Evolutionary conservation across 495 filamentous ascomycete species (phyloP).

Genomic region (Aspergillus mulundensis): DNA sequence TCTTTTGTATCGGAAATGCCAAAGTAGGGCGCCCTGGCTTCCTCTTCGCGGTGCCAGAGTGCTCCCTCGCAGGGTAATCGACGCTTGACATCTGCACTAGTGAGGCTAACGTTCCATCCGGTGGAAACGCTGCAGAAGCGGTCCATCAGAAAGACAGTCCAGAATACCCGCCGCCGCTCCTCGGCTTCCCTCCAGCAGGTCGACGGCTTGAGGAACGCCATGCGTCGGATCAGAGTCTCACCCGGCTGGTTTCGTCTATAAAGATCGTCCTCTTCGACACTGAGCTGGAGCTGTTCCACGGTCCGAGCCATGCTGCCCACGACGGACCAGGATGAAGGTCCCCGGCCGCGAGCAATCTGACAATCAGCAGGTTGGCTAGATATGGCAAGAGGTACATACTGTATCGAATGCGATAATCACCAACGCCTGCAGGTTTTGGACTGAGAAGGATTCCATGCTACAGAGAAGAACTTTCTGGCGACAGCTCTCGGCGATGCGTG

Average conservation of each 20-base stretch:
- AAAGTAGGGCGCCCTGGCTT: constrained; percentile 34
- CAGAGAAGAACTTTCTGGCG: constrained; percentile 30
- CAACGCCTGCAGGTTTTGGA: constrained; percentile 37
- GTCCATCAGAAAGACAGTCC: constrained; percentile 50
- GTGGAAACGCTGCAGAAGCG: constrained; percentile 31
- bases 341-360: constrained; percentile 29
- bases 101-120: constrained; percentile 36
- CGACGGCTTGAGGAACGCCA: constrained; percentile 25
- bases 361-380: too few relatives aligned
- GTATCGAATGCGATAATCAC: constrained; percentile 30
- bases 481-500: constrained; percentile 17
- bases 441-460: too few relatives aligned
- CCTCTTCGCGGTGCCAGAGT: constrained; percentile 28
- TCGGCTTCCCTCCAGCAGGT: constrained; percentile 46
- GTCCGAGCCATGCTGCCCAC: constrained; percentile 35
- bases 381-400: constrained; percentile 12
- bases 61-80: constrained; percentile 23
- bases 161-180: constrained; percentile 50
- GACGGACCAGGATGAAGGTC: constrained; percentile 29
- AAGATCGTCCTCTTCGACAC: constrained; percentile 26
- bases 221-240: background rate
- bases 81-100: constrained; percentile 24
- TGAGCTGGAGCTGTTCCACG: constrained; percentile 36
- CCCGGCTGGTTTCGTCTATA: too few relatives aligned
- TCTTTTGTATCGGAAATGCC: too few relatives aligned